Base-by-base conservation (phyloP, 768 basidiomycete species). In the Termitomyces sp. region DNA sequence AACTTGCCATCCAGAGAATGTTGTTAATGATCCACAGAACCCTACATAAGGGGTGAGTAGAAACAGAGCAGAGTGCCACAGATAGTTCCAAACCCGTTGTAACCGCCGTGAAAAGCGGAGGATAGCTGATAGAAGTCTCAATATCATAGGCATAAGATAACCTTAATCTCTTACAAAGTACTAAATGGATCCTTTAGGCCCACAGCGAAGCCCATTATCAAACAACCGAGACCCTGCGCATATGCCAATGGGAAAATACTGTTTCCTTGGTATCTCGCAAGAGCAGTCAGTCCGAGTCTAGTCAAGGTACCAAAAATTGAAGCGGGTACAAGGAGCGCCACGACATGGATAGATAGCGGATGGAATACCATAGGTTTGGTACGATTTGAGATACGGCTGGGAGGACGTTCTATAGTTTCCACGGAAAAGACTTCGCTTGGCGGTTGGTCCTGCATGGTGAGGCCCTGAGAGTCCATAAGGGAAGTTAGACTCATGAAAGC, bases 1-100 rank as follows among this genome's bases (percentile, higher is more conserved):
- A 10, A 91, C 67, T 70, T 98, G 92, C 97, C 97, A 98, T 38
- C 86, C 82, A 15, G 95, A 97, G 75, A 98, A 98, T 2, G 94
- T 98, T 10, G 97, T 99, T 63, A 98, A 71, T 1, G 93, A 96
- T 3, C 96, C 97, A 66, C 97, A 98, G 70, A 98, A 93, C 14
- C 93, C 94, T 87, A 42, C n/a, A n/a, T 15, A 30, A 14, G 15
- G 15, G 33, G 17, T 55, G 55, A 53, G 53, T 28, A 53, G 17
- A 14, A 21, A 51, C 31, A 51, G 15, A 14, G 15, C 44, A 23
- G 35, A 59, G 26, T n/a, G 26, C 9, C 9, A 14, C 37, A 28
- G 21, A 38, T 14, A 15, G 10, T 26, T 48, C 64, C 71, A 61
- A 59, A 86, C 92, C 93, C 58, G 94, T 97, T 0, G 94, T 91